Evolutionary conservation across 2,329 filamentous ascomycete genomes (phyloP), one percentile per base, ranked within the genome.

Genomic region (Chaetomiaceae sp.): DNA sequence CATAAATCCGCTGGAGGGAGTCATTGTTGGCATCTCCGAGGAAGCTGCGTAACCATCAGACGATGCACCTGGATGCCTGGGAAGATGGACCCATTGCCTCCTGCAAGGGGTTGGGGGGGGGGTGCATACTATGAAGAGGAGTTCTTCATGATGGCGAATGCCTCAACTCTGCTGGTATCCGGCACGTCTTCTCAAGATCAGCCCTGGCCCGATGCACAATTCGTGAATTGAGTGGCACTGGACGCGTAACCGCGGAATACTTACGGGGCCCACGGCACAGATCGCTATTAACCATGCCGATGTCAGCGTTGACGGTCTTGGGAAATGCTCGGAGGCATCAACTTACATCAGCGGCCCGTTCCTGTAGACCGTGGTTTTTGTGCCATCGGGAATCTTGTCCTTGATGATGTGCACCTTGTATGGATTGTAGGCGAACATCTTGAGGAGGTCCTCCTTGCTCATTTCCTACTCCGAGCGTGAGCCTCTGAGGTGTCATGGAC

Each of bases 391-490:
- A 51, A 97, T 87, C 68, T 94, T 89, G 72, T 89, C 86, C 59
- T 88, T 84, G 71, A 98, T 97, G 67, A 97, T 95, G 67, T 96
- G 87, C 65, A 95, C 83, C 79, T 98, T 97, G 75, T 95, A 97
- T 66, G 93, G 93, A 77, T 94, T 96, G 76, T 95, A 94, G 59
- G 83, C 81, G 74, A 97, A 97, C 87, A 97, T 95, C 65, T 95
- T 88, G 42, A 93, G 79, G 41, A 97, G 76, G 56, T 97, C 84
- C 45, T 91, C 86, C 70, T 97, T 97, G 55, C 86, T 86, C 62
- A 96, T 79, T 54, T 85, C 56, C 50, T 53, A 18, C 14, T 1
- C 4, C 5, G 9, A n/a, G 19, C 32, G 44, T 47, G 9, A 47
- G 38, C 19, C 20, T 19, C 14, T 24, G 6, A 24, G 9, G 22